A percentile compares a stretch with the other conserved stretches of the same genome.
Evolutionary conservation across 2,329 filamentous ascomycete species (phyloP).

Genomic region (Fusarium beomiforme): DNA sequence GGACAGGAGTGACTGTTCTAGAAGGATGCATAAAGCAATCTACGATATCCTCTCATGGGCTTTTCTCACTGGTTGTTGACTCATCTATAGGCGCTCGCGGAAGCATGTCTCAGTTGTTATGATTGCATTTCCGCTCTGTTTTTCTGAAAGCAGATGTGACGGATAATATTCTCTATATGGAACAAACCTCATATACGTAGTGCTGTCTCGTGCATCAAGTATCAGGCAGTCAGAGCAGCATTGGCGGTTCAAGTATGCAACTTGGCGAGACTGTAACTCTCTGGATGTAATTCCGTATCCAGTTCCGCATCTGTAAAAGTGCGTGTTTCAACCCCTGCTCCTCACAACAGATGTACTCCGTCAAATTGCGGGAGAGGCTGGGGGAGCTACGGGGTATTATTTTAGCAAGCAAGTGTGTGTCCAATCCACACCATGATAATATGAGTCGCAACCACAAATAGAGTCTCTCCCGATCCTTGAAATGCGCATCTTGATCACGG

Average conservation of each 20-base stretch:
- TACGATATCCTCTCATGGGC: conserved; percentile 1
- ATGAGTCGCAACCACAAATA: conserved; percentile 5
- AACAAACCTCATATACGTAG: conserved; percentile 2
- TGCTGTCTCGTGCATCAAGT: neutral
- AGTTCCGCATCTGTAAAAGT: conserved; percentile 24
- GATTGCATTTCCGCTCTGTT: neutral
- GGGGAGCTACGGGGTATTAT: conserved; percentile 7
- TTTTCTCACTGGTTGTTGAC: conserved; percentile 7
- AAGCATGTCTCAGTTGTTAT: conserved; percentile 27
- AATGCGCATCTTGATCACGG: conserved; percentile 2
- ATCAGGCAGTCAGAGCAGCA: conserved; percentile 3
- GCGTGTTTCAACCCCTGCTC: conserved; percentile 27
- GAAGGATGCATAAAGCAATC: conserved; percentile 26
- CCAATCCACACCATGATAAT: conserved; percentile 4
- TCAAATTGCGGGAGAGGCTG: conserved; percentile 28
- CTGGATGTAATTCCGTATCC: neutral
- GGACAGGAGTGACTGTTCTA: conserved; percentile 18
- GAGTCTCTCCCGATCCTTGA: neutral
- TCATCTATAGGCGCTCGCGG: neutral
- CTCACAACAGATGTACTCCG: neutral
- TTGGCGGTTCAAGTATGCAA: conserved; percentile 11
- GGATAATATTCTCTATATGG: conserved; percentile 14
- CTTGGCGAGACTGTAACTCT: neutral
- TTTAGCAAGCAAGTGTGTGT: neutral
- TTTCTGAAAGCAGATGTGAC: neutral